phyloP scores from a whole-genome alignment of 208 protist genomes.

The Acanthamoeba castellanii region DNA sequence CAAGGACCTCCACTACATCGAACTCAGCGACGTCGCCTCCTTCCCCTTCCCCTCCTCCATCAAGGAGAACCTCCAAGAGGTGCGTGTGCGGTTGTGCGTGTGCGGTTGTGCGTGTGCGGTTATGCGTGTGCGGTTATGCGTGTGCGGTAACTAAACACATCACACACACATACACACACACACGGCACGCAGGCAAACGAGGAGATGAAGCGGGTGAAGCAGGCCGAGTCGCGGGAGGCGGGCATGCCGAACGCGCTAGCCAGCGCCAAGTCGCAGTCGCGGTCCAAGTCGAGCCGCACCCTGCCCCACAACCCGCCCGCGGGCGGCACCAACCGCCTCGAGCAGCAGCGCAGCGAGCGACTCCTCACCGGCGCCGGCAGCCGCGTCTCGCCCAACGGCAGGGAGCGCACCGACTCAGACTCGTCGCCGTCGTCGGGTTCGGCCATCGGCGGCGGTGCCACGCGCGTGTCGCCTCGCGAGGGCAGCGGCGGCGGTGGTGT shows the following conservation, averaged over 20 bases:
- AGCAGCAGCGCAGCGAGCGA: constrained; percentile 23
- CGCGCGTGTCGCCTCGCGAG: background rate
- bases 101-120: too few relatives aligned
- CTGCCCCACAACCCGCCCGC: background rate
- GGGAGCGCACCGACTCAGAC: background rate
- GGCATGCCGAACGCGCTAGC: background rate
- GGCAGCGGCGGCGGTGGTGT: background rate
- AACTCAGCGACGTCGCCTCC: constrained; percentile 10
- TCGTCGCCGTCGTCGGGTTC: background rate
- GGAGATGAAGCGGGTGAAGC: constrained; percentile 23
- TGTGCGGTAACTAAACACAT: background rate
- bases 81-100: background rate
- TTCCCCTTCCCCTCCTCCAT: constrained; percentile 62
- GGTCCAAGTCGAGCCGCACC: background rate
- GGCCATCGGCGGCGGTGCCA: background rate
- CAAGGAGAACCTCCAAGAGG: constrained; percentile 38
- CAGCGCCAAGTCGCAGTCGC: background rate
- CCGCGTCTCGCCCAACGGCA: background rate
- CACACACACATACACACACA: background rate
- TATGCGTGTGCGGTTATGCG: too few relatives aligned
- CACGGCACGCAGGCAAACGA: background rate
- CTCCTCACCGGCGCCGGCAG: background rate
- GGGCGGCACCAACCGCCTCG: background rate
- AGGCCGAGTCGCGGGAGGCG: constrained; percentile 8
- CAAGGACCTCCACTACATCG: constrained; percentile 68